A percentile compares a stretch with the other conserved stretches of the same genome.
Conservation (phyloP, 768 basidiomycete genomes). For the Ramaria sp. region DNA sequence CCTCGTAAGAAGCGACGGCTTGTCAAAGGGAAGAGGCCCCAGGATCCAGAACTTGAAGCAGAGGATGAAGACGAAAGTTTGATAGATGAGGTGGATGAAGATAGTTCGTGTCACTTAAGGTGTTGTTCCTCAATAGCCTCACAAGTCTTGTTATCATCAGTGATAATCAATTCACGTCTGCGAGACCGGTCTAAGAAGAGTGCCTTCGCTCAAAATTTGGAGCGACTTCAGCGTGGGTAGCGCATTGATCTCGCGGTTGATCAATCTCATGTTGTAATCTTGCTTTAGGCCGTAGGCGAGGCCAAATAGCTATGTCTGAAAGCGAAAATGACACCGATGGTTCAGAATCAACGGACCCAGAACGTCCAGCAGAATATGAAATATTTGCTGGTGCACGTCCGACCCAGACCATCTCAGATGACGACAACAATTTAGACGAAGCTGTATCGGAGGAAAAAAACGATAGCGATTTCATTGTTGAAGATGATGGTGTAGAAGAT, state of each 20-base stretch:
- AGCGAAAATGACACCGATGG: slow-evolving; percentile 9
- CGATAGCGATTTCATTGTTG: slow-evolving; percentile 39
- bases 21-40: neutral
- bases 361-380: neutral
- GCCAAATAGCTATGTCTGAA: slow-evolving; percentile 18
- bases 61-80: slow-evolving; percentile 2
- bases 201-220: slow-evolving; percentile 50
- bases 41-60: neutral
- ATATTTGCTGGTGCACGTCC: slow-evolving; percentile 15
- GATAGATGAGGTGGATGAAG: slow-evolving; percentile 41
- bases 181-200: slow-evolving; percentile 51
- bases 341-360: neutral
- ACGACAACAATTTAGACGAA: slow-evolving; percentile 24
- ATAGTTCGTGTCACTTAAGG: slow-evolving; percentile 32
- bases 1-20: neutral
- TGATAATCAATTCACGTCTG: slow-evolving; percentile 53
- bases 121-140: neutral
- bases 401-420: slow-evolving; percentile 19
- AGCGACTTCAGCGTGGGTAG: slow-evolving; percentile 52
- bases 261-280: neutral
- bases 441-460: slow-evolving; percentile 15
- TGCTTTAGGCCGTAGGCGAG: slow-evolving; percentile 33
- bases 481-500: slow-evolving; percentile 41
- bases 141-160: slow-evolving; percentile 22
- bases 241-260: neutral